Percentiles rank a stretch among this genome's conserved stretches.
phyloP scores from a whole-genome alignment of 768 basidiomycete genomes.

The Amanita molliuscula region DNA sequence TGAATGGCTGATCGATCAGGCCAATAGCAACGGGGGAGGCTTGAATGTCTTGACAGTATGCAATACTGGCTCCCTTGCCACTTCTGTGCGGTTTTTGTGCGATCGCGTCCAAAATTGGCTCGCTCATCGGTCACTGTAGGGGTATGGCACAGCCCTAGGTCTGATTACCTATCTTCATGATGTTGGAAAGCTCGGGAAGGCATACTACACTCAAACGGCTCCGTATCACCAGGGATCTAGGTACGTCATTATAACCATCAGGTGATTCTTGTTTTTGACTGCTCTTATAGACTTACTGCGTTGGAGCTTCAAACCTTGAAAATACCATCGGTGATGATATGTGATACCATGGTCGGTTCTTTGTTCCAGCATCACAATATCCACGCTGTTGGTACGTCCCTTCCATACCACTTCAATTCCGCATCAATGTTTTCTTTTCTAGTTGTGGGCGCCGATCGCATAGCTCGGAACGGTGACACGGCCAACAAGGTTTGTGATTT shows the following conservation, averaged over 20 bases:
- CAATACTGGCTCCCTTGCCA: conserved; percentile 95
- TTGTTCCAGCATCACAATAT: conserved; percentile 82
- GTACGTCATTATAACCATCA: conserved; percentile 21
- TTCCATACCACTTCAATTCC: not conserved
- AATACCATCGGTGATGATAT: conserved; percentile 88
- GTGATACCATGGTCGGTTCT: conserved; percentile 96
- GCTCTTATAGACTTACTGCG: conserved; percentile 63
- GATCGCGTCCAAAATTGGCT: not conserved
- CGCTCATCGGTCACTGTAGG: conserved; percentile 34
- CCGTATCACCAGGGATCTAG: conserved; percentile 92
- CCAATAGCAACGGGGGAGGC: conserved; percentile 26
- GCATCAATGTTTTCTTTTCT: not conserved
- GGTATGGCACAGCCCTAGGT: conserved; percentile 92
- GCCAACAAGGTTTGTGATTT: conserved; percentile 66
- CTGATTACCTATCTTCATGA: conserved; percentile 87
- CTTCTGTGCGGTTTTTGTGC: conserved; percentile 50
- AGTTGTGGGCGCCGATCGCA: conserved; percentile 84
- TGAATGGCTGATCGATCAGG: conserved; percentile 64
- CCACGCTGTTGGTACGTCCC: conserved; percentile 61
- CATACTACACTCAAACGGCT: conserved; percentile 90
- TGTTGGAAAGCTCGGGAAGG: conserved; percentile 62
- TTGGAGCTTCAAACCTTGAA: conserved; percentile 78
- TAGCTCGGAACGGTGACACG: conserved; percentile 91
- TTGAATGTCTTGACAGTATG: conserved; percentile 89
- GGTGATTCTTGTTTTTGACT: not conserved